phyloP scores from a whole-genome alignment of 495 filamentous ascomycete genomes.

The Tetracladium marchalianum region DNA sequence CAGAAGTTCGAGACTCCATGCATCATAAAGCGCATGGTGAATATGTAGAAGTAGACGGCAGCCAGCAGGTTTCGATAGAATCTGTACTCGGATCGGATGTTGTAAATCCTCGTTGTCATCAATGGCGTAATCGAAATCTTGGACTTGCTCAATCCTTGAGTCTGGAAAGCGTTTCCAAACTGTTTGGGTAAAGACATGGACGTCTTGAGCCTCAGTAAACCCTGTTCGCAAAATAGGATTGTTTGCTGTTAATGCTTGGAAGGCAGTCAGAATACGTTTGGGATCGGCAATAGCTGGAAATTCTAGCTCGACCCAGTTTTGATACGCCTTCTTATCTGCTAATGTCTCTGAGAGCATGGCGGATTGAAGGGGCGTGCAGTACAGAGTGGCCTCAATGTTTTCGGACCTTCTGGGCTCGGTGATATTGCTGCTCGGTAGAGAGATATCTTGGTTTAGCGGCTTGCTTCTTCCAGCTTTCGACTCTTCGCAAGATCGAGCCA shows the following conservation, averaged over 20 bases:
- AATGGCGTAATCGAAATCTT: slow-evolving; percentile 12
- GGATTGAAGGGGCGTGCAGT: slow-evolving; percentile 59
- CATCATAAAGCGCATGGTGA: slow-evolving; percentile 75
- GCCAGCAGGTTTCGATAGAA: slow-evolving; percentile 27
- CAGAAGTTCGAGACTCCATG: slow-evolving; percentile 71
- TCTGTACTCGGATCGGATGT: slow-evolving; percentile 31
- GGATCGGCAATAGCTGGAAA: slow-evolving; percentile 25
- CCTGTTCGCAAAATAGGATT: slow-evolving; percentile 65
- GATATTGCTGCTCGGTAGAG: not conserved
- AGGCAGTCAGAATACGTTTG: slow-evolving; percentile 29
- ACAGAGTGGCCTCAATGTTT: slow-evolving; percentile 41
- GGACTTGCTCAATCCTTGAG: slow-evolving; percentile 30
- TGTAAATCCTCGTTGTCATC: slow-evolving; percentile 19
- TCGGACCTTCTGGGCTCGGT: not conserved
- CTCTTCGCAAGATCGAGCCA: slow-evolving; percentile 11
- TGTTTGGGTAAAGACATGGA: slow-evolving; percentile 44
- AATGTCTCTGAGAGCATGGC: slow-evolving; percentile 70
- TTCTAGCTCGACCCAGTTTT: slow-evolving; percentile 61
- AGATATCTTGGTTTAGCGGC: not conserved
- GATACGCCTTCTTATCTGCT: slow-evolving; percentile 46
- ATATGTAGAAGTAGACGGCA: slow-evolving; percentile 38
- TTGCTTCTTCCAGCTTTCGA: not conserved
- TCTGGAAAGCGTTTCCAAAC: slow-evolving; percentile 43
- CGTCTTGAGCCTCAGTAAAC: slow-evolving; percentile 41
- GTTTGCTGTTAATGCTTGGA: slow-evolving; percentile 35